Evolutionary conservation across 768 basidiomycete species (phyloP).

Genomic region (Kondoa subrosea): DNA sequence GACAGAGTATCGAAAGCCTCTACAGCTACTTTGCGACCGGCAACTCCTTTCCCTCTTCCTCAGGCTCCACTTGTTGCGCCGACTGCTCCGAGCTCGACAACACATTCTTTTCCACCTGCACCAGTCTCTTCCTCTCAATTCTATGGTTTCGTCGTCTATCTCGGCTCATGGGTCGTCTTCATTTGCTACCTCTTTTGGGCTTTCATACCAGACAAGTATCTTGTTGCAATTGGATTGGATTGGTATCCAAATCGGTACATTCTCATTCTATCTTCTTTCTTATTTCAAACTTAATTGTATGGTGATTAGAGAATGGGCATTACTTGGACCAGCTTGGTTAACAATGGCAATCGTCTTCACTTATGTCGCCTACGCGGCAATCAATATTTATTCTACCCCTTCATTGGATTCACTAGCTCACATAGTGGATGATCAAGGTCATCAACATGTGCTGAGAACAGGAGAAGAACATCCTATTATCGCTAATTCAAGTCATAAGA

Average conservation of each 20-base stretch:
- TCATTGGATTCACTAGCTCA: constrained; percentile 36
- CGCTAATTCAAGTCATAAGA: constrained; percentile 34
- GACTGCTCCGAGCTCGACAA: no score
- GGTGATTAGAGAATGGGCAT: constrained; percentile 56
- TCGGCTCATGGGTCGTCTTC: constrained; percentile 55
- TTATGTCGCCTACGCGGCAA: constrained; percentile 57
- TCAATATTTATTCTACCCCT: constrained; percentile 57
- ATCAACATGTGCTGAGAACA: constrained; percentile 18
- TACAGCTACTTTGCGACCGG: no score
- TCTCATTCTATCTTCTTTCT: no score
- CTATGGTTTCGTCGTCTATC: constrained; percentile 80
- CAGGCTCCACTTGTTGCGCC: not conserved
- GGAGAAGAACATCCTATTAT: constrained; percentile 38
- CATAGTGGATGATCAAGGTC: constrained; percentile 14
- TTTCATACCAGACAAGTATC: constrained; percentile 53
- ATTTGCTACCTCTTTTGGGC: constrained; percentile 63
- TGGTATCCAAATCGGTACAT: constrained; percentile 79
- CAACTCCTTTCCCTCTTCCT: no score
- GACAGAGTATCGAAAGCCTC: no score
- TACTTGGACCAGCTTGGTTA: constrained; percentile 63
- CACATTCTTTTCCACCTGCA: not conserved
- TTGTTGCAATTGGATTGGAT: constrained; percentile 48
- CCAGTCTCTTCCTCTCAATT: constrained; percentile 40
- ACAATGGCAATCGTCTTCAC: constrained; percentile 53
- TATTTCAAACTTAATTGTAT: constrained; percentile 2